These are phyloP conservation scores for Hypoxylon sp. DNA, from an alignment of 2,329 filamentous ascomycete species.

Conservation along the genomic window DNA sequence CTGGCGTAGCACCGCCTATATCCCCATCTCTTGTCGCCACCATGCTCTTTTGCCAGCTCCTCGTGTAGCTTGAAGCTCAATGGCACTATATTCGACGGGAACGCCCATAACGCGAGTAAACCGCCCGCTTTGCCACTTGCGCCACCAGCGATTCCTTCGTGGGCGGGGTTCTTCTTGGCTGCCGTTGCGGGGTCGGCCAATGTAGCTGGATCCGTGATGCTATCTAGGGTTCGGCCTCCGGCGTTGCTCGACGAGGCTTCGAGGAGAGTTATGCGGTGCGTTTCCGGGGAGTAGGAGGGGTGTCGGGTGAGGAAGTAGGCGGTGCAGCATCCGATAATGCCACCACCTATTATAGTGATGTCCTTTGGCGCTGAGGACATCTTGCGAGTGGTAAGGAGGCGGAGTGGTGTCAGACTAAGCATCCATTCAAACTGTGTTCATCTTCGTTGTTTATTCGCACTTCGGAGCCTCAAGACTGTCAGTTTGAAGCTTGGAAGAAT, in stretches of 20 bases:
- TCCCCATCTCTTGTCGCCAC: conserved; percentile 77
- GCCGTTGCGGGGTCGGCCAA: conserved; percentile 49
- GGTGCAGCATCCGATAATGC: conserved; percentile 81
- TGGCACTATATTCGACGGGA: conserved; percentile 78
- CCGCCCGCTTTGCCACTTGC: conserved; percentile 85
- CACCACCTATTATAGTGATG: conserved; percentile 70
- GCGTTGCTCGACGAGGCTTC: conserved; percentile 71
- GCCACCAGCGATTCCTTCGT: conserved; percentile 74
- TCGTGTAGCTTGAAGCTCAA: conserved; percentile 79
- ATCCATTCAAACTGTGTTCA: conserved; percentile 22
- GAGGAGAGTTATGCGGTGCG: conserved; percentile 78
- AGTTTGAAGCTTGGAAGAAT: conserved; percentile 4
- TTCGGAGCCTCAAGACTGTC: background rate
- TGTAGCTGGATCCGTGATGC: conserved; percentile 53
- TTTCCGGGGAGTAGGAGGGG: conserved; percentile 73
- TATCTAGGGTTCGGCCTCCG: conserved; percentile 55
- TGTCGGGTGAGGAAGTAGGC: conserved; percentile 83
- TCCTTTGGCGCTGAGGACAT: conserved; percentile 47
- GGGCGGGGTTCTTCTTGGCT: conserved; percentile 52
- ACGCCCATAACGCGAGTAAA: conserved; percentile 81
- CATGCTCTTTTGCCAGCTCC: conserved; percentile 77
- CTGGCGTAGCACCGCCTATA: conserved; percentile 66
- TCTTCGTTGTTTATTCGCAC: background rate
- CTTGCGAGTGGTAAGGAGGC: conserved; percentile 32
- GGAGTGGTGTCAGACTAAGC: conserved; percentile 26